Base-by-base conservation (phyloP, 2,329 filamentous ascomycete genomes). In the Alternaria incomplexa region DNA sequence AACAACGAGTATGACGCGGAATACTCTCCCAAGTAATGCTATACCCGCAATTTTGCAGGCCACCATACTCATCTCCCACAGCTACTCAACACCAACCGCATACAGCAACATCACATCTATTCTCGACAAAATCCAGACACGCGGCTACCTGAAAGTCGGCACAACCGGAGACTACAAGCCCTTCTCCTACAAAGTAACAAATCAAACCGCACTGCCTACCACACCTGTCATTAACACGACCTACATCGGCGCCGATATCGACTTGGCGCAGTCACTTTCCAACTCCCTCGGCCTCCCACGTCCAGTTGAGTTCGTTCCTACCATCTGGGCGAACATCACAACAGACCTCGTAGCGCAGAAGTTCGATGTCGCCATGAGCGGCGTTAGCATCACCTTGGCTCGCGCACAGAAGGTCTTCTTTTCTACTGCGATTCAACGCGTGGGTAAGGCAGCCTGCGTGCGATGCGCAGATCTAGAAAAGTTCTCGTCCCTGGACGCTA, bases 81-180 rank as follows among this genome's bases (percentile, higher is more conserved):
- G 48, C 20, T 36, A 36, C 28, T 12, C 28, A 6, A 2, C 26
- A 17, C 17, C 46, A 36, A 12, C 48, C 4, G 13, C 62, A n/a
- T 36, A 48, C 10, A 36, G 4, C 50, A 54, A 67, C 17, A 54
- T 52, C 2, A 65, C 62, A 25, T 63, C 63, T 7, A 51, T 48
- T 17, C 63, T 67, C 20, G 63, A 67, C 40, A 43, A 51, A 7
- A 65, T 67, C 55, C 62, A 26, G 11, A 26, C 62, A 3, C 65
- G 65, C 4, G 63, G 65, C 54, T 65, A 67, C 57, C 40, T 67
- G 5, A 67, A 58, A 67, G 65, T 65, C 47, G 65, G 65, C 60
- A 67, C 65, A 44, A 67, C 63, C 1, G 65, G 65, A 11, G 65
- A 67, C 30, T 67, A 65, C 50, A 67, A 67, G 40, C 65, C 63